A percentile compares a stretch with the other conserved stretches of the same genome.
phyloP scores from a whole-genome alignment of 257 asterid genomes.

The Solanum tarijense region DNA sequence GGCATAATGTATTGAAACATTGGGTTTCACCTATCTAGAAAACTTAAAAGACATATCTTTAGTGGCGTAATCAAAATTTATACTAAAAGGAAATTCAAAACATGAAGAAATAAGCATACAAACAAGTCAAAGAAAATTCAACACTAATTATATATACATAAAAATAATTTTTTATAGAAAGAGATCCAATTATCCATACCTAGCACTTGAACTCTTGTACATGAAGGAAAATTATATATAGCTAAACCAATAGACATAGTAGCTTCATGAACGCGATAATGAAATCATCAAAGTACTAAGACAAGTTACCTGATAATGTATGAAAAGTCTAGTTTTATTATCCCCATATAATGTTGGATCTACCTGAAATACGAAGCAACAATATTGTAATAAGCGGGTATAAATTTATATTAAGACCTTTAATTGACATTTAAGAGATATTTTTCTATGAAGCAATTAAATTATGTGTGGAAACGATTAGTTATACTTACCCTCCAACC shows the following conservation, averaged over 20 bases:
- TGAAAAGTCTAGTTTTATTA: not conserved
- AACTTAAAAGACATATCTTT: not conserved
- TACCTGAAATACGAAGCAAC: not conserved
- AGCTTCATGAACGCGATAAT: not conserved
- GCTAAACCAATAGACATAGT: not conserved
- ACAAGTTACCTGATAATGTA: not conserved
- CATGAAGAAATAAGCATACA: not conserved
- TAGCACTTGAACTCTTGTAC: not conserved
- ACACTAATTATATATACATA: not conserved
- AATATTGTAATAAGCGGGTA: not conserved
- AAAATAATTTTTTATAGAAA: not conserved
- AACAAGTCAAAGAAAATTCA: not conserved
- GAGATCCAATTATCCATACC: not conserved
- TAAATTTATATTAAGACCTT: not conserved
- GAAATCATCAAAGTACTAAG: not conserved
- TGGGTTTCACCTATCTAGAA: not conserved
- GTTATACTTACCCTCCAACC: not conserved
- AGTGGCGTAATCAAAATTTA: not conserved
- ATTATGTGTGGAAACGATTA: not conserved
- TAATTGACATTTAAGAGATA: not conserved
- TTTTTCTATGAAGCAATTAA: not conserved
- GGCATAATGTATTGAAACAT: not conserved
- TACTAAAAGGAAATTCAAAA: not conserved
- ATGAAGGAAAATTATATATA: not conserved
- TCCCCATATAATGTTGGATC: not conserved